Evolutionary conservation across 2,329 filamentous ascomycete species (phyloP), one percentile per base, ranked within the genome.

Genomic region (Macrophomina tecta): DNA sequence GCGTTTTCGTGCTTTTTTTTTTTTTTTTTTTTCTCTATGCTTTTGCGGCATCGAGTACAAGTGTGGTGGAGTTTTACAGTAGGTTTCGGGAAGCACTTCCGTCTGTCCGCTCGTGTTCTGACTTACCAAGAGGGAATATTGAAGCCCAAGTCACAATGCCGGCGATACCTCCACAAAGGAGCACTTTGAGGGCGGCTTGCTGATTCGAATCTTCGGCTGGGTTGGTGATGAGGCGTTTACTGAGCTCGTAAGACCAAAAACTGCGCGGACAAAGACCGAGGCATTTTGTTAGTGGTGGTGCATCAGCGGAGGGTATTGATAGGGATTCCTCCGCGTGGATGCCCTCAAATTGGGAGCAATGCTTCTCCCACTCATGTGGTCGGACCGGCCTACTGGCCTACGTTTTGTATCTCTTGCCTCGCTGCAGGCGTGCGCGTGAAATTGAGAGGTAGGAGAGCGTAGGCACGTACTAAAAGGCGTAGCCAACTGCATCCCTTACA

Each of bases 241-340:
- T 87, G 67, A 94, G 81, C 78, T 96, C 91, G 75, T 97, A 98
- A 1, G 91, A 90, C 91, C 91, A 97, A 78, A 98, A 98, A 76
- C 86, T 87, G 67, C 67, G 52, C 5, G 40, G 16, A 32, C 12
- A 12, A 7, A 18, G 12, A 18, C 23, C 32, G 14, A 34, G 18
- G 34, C 18, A 40, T 36, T 11, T n/a, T 11, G 36, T 42, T 16
- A 28, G 12, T 28, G 9, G 3, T 58, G n/a, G 23, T 9, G 23
- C 32, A 14, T 23, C 23, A 40, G 38, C 38, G 38, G 38, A 40
- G 38, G 23, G 23, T 23, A 23, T 2, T 23, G 23, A 14, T 40
- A 40, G 3, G 38, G 38, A 40, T 40, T 23, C 23, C 23, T 2
- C 23, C 3, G 1, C 23, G 23, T 23, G 3, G 23, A 23, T 1